Evolutionary conservation across 164 flowering plant genomes (phyloP).

Genomic region (Chimonanthus praecox): DNA sequence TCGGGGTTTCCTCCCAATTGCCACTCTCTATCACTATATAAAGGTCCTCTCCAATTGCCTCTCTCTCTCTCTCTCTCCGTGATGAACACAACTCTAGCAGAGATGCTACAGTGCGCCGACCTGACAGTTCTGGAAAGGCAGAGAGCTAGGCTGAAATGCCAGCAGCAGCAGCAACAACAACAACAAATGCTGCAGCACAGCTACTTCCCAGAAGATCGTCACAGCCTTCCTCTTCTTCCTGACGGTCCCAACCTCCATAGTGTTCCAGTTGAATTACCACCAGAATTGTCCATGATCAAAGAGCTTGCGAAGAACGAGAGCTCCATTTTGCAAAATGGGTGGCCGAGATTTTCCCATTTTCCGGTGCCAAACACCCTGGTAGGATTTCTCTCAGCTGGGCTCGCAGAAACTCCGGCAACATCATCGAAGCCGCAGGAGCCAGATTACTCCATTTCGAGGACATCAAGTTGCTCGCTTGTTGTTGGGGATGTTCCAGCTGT

Average conservation of each 20-base stretch:
- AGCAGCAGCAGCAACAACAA: slow-evolving; percentile 14
- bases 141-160: slow-evolving; percentile 50
- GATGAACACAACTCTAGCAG: slow-evolving; percentile 37
- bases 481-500: not conserved
- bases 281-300: slow-evolving; percentile 10
- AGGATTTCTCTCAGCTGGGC: slow-evolving; percentile 15
- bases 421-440: not conserved
- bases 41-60: not conserved
- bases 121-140: slow-evolving; percentile 58
- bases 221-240: not conserved
- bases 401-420: not conserved
- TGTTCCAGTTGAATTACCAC: no score
- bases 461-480: slow-evolving; percentile 34
- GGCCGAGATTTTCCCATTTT: slow-evolving; percentile 26
- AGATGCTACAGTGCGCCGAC: slow-evolving; percentile 53
- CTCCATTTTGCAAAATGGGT: slow-evolving; percentile 27
- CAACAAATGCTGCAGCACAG: not conserved
- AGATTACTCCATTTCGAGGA: slow-evolving; percentile 27
- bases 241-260: not conserved
- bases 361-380: no score
- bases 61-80: slow-evolving; percentile 1
- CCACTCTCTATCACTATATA: not conserved
- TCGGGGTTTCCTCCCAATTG: not conserved
- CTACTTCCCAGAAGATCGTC: slow-evolving; percentile 19
- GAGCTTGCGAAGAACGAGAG: slow-evolving; percentile 38